These are phyloP conservation scores for Venturia pyrina DNA, from an alignment of 2,329 filamentous ascomycete species.

Conservation along the genomic window DNA sequence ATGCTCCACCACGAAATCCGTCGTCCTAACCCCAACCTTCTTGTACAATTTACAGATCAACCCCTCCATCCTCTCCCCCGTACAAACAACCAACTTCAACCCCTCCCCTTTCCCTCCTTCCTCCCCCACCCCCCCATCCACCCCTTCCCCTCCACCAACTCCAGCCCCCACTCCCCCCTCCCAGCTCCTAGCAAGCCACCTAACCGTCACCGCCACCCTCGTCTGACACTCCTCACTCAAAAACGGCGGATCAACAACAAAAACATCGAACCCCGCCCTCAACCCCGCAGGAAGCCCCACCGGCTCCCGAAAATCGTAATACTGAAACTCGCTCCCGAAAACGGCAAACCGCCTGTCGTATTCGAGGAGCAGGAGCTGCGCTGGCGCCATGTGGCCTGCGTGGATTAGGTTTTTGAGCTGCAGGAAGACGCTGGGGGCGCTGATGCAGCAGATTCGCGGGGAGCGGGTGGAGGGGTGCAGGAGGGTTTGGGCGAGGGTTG, in stretches of 20 bases:
- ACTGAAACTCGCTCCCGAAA: constrained; percentile 58
- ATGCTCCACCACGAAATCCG: constrained; percentile 59
- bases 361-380: constrained; percentile 59
- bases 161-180: constrained; percentile 9
- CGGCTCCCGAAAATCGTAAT: constrained; percentile 64
- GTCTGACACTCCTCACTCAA: constrained; percentile 72
- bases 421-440: constrained; percentile 67
- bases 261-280: constrained; percentile 55
- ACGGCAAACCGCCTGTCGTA: constrained; percentile 64
- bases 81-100: constrained; percentile 54
- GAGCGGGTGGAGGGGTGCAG: no score
- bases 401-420: constrained; percentile 55
- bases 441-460: constrained; percentile 64
- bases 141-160: no score
- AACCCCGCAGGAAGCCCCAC: constrained; percentile 54
- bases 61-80: constrained; percentile 64
- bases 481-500: constrained; percentile 47
- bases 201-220: constrained; percentile 64
- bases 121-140: no score
- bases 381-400: constrained; percentile 36
- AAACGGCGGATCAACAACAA: constrained; percentile 72
- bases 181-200: constrained; percentile 56
- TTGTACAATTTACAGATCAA: constrained; percentile 59
- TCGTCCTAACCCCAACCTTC: constrained; percentile 51
- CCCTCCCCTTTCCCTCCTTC: constrained; percentile 2